Percentiles rank a stretch among this genome's conserved stretches.
Evolutionary conservation across 1,284 basidiomycete species (phyloP).

Genomic region (Pascua guehoae): DNA sequence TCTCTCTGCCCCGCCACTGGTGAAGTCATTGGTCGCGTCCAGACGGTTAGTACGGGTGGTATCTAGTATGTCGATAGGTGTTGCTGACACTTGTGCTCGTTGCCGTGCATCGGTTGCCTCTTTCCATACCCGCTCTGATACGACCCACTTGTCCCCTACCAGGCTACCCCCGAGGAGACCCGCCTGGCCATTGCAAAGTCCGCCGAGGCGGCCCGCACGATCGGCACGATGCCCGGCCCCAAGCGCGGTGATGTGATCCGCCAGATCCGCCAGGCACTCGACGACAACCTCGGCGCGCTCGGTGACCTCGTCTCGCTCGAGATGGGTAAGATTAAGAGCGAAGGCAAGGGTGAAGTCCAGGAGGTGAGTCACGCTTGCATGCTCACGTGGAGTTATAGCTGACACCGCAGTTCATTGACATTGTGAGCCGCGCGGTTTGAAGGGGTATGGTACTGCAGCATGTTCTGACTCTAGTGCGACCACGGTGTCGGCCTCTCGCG

Average conservation of each 20-base stretch:
- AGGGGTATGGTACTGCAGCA: background rate
- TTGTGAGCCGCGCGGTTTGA: conserved; percentile 55
- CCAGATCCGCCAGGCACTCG: conserved; percentile 79
- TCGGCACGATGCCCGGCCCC: conserved; percentile 78
- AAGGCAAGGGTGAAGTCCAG: conserved; percentile 81
- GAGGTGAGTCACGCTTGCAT: conserved; percentile 23
- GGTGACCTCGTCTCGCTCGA: conserved; percentile 66
- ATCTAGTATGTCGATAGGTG: background rate
- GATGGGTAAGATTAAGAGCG: conserved; percentile 92
- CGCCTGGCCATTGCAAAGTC: conserved; percentile 23
- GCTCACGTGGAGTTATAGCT: too few species aligned
- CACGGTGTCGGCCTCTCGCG: conserved; percentile 79
- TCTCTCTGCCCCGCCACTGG: conserved; percentile 43
- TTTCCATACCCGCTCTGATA: too few species aligned
- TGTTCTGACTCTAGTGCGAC: conserved; percentile 47
- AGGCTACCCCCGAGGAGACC: conserved; percentile 39
- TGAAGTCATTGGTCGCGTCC: conserved; percentile 37
- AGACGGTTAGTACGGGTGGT: conserved; percentile 23
- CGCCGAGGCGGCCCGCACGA: conserved; percentile 59
- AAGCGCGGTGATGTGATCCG: conserved; percentile 80
- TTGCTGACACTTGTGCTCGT: background rate
- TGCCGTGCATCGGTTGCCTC: background rate
- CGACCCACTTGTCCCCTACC: background rate
- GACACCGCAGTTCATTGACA: conserved; percentile 70
- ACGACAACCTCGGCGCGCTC: conserved; percentile 73